These are phyloP conservation scores for Dysphania ambrosioides DNA, from an alignment of 148 eudicot species.

Conservation along the genomic window DNA sequence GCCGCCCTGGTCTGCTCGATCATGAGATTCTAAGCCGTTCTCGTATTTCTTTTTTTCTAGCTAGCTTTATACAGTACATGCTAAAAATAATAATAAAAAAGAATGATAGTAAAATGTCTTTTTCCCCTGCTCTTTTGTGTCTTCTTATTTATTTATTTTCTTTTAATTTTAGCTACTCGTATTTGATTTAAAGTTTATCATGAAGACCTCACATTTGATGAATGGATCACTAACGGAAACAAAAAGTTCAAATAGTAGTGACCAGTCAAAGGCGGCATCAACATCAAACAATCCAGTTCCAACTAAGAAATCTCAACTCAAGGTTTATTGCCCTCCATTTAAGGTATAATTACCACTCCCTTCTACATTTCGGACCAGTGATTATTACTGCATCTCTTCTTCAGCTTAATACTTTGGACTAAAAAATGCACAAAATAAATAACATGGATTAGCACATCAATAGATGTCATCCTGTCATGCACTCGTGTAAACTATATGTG, in stretches of 20 bases:
- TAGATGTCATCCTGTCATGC: no score
- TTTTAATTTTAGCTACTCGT: no score
- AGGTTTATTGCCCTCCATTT: conserved; percentile 42
- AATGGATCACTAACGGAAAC: conserved; percentile 33
- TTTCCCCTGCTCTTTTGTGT: not conserved
- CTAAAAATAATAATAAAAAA: conserved; percentile 14
- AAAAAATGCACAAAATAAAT: no score
- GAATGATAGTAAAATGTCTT: not conserved
- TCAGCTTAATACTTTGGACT: no score
- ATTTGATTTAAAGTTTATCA: not conserved
- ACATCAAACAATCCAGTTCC: conserved; percentile 24
- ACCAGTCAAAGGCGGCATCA: conserved; percentile 32
- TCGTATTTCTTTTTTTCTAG: conserved; percentile 2
- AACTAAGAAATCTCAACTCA: conserved; percentile 35
- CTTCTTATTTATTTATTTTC: not conserved
- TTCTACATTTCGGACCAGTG: no score
- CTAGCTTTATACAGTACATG: conserved; percentile 32
- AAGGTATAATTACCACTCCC: conserved; percentile 30
- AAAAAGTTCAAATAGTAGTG: conserved; percentile 29
- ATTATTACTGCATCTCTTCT: no score
- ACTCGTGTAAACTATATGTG: no score
- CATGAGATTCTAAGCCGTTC: not conserved
- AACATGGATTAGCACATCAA: no score
- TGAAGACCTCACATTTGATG: conserved; percentile 17
- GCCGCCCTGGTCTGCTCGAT: no score